Base-by-base conservation (phyloP, 306 rosid genomes). In the Rubus parviflorus region DNA sequence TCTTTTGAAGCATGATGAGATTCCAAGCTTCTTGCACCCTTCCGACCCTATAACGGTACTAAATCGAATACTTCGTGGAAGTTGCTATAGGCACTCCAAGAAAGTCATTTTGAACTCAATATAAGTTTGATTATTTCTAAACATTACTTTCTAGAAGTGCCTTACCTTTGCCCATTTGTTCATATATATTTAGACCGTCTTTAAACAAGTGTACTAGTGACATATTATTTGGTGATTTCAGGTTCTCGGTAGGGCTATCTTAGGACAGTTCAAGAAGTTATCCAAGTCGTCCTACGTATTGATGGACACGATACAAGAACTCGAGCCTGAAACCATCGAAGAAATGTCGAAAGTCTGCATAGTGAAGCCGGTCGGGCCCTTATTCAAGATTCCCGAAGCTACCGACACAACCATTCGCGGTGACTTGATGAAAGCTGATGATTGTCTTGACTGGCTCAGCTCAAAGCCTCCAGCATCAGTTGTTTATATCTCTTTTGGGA, bases 401-500 rank as follows among this genome's bases (percentile, higher is more conserved):
- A n/a, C 17, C 10, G 16, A 30, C 42, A 6, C 25, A 0, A 64
- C 10, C 2, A 7, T 75, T 19, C 22, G 77, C 0, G 81, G 81
- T 2, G 84, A 80, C 45, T 46, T 65, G 6, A 56, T 63, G 76
- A 64, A 63, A n/a, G 64, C 35, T 6, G 85, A 76, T 4, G 85
- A 81, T 1, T 81, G 82, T 58, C 54, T 84, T 0, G 81, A 65
- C 52, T 84, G 85, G 85, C 81, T 84, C 0, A 69, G 75, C 53
- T 20, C 74, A 15, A 77, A 54, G 38, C 75, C 75, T 1, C 68
- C 35, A 7, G 35, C 65, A 41, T 73, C 86, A 3, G 88, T 85
- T 6, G 81, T 81, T 8, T 81, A 85, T 40, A 80, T 85, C 38
- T 81, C 88, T 4, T 85, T 85, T 57, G 88, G 88, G 17, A 85